Base-by-base conservation (phyloP, 2,329 filamentous ascomycete genomes). In the Xylaria multiplex region DNA sequence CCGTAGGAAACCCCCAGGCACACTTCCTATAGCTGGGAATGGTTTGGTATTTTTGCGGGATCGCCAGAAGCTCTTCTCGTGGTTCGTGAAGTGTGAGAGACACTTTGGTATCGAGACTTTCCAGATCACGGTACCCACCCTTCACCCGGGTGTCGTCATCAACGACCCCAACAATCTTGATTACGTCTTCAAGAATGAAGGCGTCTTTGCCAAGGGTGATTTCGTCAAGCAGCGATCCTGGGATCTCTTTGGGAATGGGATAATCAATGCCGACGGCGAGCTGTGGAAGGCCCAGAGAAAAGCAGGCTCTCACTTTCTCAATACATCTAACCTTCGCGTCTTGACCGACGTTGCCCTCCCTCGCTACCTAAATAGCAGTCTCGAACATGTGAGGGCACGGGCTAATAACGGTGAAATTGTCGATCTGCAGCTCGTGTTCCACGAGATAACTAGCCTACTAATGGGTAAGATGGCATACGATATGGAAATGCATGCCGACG, bases 391-490 rank as follows among this genome's bases (percentile, higher is more conserved):
- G 3, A 71, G 77, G 58, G 57, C 70, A 0, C 75, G 71, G 1
- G 73, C 74, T 0, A 72, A 74, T 1, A 71, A 67, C 0, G 71
- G 72, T 1, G 70, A 65, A 1, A 66, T 78, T 0, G 77, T 89
- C 1, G 86, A 91, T 72, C 75, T 91, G 54, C 86, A 90, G 70
- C 79, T 78, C n/a, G 78, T 88, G 1, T 85, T 90, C 52, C 86
- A 88, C 59, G 87, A 90, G 73, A 83, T 90, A 52, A 91, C 88
- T 1, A 90, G 88, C 24, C 82, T 87, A 64, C 73, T 90, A 27
- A 90, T 91, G 85, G 88, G 88, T n/a, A 83, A 83, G 67, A 88
- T 90, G 85, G 88, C 88, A 14, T 91, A 90, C 70, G 85, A 88
- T 73, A 90, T 90, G 86, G 87, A 90, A 69, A 89, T 90, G 81